Evolutionary conservation across 768 basidiomycete species (phyloP), one percentile per base, ranked within the genome.

Genomic region (Phylloporus arenicola): DNA sequence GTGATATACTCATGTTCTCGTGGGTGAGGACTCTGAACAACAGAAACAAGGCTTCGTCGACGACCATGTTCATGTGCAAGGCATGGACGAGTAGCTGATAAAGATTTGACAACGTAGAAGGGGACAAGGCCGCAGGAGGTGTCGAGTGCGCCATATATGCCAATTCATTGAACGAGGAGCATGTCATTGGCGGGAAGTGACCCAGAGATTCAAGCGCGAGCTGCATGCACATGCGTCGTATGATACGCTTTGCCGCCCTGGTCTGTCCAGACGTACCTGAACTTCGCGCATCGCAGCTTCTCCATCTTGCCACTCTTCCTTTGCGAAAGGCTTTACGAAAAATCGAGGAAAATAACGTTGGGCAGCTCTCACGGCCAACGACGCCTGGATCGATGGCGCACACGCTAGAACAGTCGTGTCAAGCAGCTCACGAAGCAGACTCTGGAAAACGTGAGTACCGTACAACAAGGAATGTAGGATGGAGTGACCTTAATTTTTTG

Each of bases 31-130:
- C n/a, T 6, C 44, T 44, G 4, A 85, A 64, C 8, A 88, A 73
- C 43, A 85, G 56, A 13, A 80, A 74, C n/a, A 88, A 66, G 1
- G 78, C 68, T 58, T 84, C 82, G 55, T 86, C 84, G 17, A 86
- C 61, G 3, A 75, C 70, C 25, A 68, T 57, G 55, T 80, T 81
- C 6, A 74, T 64, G 58, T 82, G 79, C 19, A 89, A 62, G 2
- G 77, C 78, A 13, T 71, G 61, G 22, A 83, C 52, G 16, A 84
- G 54, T 4, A 75, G 54, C 0, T 72, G 74, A n/a, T 73, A 58
- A 25, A 80, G 47, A 25, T 68, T 50, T 3, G 59, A 47, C n/a
- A 57, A 37, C 1, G 46, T 39, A 43, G 52, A 53, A 6, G 53
- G 33, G 13, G 58, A 31, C 25, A 65, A 29, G 4, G 49, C 43